Evolutionary conservation across 2,329 filamentous ascomycete species (phyloP).

Genomic region (Ophiostoma sp.): DNA sequence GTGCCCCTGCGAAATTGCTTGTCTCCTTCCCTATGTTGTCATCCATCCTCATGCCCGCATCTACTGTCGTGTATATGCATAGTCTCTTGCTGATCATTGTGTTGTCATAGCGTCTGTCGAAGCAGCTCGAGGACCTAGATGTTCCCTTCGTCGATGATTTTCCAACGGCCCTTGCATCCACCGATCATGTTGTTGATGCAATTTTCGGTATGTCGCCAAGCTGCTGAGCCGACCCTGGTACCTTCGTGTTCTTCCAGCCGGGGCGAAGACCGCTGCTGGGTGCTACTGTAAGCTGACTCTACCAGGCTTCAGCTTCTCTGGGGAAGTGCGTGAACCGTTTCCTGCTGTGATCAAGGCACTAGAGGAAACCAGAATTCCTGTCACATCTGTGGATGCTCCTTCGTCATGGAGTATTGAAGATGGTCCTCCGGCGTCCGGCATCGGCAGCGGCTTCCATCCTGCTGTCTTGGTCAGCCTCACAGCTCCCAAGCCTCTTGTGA

Average conservation of each 20-base stretch:
- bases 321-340: constrained; percentile 90
- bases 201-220: constrained; percentile 64
- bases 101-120: constrained; percentile 62
- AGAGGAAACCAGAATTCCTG: constrained; percentile 65
- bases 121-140: constrained; percentile 75
- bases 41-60: background rate
- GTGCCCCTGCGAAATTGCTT: background rate
- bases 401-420: constrained; percentile 91
- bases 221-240: background rate
- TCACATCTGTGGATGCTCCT: constrained; percentile 86
- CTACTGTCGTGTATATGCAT: background rate
- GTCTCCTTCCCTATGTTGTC: background rate
- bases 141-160: constrained; percentile 86
- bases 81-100: constrained; percentile 26
- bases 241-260: background rate
- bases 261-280: background rate
- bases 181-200: constrained; percentile 83
- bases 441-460: constrained; percentile 77
- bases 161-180: constrained; percentile 54
- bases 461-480: constrained; percentile 78
- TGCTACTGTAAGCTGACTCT: constrained; percentile 7
- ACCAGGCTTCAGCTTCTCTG: constrained; percentile 82
- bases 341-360: constrained; percentile 72
- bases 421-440: constrained; percentile 71
- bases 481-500: constrained; percentile 84